Conservation (phyloP, 352 stramenopile species). For the Phytopythium aichiense region DNA sequence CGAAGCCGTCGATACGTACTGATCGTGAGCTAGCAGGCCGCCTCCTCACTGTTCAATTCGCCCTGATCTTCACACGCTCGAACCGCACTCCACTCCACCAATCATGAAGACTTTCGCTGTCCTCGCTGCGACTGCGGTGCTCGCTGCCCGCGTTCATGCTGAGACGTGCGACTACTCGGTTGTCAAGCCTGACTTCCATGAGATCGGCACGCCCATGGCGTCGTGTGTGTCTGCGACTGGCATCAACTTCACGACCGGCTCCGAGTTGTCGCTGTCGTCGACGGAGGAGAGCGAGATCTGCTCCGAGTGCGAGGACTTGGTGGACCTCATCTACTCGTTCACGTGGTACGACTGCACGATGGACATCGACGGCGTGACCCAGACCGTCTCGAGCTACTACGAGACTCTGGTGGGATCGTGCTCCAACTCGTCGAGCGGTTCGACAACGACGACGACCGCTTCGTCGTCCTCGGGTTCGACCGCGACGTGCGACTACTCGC, state of each 20-base stretch:
- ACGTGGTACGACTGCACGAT: constrained; percentile 16
- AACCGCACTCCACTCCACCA: background rate
- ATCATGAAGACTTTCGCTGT: constrained; percentile 5
- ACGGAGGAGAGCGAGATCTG: constrained; percentile 11
- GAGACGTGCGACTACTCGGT: constrained; percentile 15
- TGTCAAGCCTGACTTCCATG: constrained; percentile 11
- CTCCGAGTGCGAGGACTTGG: constrained; percentile 12
- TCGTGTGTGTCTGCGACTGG: constrained; percentile 11
- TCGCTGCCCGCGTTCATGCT: background rate
- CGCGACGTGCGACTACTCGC: constrained; percentile 11
- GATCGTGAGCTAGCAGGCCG: background rate
- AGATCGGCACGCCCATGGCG: constrained; percentile 12
- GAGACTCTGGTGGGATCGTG: constrained; percentile 12
- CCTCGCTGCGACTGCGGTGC: background rate
- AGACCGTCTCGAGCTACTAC: constrained; percentile 16
- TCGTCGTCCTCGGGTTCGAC: background rate
- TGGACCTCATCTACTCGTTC: constrained; percentile 6
- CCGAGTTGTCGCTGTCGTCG: constrained; percentile 3
- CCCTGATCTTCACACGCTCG: background rate
- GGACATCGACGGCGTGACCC: constrained; percentile 12
- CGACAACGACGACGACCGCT: background rate
- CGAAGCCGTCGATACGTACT: background rate
- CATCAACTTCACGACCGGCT: constrained; percentile 11
- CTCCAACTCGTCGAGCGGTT: constrained; percentile 2
- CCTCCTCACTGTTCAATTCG: constrained; percentile 8